A percentile compares a stretch with the other conserved stretches of the same genome.
These are phyloP conservation scores for rapeseed (Brassica napus) DNA, from an alignment of 345 rosid species.

Conservation along the genomic window DNA sequence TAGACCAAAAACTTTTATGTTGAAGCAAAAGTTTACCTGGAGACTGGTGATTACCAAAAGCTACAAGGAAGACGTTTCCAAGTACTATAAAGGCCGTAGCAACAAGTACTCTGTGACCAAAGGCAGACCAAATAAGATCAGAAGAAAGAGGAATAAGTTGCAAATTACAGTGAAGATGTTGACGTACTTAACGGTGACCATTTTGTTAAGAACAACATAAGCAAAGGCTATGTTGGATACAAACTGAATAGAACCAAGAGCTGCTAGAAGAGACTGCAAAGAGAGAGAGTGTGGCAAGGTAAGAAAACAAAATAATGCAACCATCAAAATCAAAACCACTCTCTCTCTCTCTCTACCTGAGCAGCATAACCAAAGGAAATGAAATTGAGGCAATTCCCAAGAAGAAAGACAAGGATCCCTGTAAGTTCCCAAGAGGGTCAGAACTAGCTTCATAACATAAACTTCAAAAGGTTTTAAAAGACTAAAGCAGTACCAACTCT, in stretches of 20 bases:
- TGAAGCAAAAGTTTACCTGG: constrained; percentile 63
- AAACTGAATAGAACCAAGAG: constrained; percentile 96
- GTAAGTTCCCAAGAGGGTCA: constrained; percentile 41
- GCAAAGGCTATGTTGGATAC: constrained; percentile 97
- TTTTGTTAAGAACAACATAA: constrained; percentile 80
- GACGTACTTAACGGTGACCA: constrained; percentile 93
- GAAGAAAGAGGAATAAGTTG: not conserved
- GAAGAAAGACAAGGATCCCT: constrained; percentile 81
- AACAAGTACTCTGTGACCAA: constrained; percentile 66
- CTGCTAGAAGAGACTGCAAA: constrained; percentile 97
- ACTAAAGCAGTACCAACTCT: constrained; percentile 73
- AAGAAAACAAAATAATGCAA: constrained; percentile 5
- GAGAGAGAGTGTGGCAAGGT: constrained; percentile 12
- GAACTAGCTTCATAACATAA: constrained; percentile 25
- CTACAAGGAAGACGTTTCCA: constrained; percentile 92
- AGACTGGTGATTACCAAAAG: constrained; percentile 97
- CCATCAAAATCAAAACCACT: not conserved
- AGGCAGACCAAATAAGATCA: constrained; percentile 24
- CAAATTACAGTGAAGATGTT: constrained; percentile 20
- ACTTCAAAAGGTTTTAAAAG: constrained; percentile 22
- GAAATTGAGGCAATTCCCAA: constrained; percentile 96
- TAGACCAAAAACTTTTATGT: not conserved
- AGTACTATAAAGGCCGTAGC: constrained; percentile 95
- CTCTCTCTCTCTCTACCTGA: too few relatives aligned
- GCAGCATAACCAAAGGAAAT: constrained; percentile 99